These are phyloP conservation scores for Zygoascus ofunaensis DNA, from an alignment of 805 yeast species.

Conservation along the genomic window DNA sequence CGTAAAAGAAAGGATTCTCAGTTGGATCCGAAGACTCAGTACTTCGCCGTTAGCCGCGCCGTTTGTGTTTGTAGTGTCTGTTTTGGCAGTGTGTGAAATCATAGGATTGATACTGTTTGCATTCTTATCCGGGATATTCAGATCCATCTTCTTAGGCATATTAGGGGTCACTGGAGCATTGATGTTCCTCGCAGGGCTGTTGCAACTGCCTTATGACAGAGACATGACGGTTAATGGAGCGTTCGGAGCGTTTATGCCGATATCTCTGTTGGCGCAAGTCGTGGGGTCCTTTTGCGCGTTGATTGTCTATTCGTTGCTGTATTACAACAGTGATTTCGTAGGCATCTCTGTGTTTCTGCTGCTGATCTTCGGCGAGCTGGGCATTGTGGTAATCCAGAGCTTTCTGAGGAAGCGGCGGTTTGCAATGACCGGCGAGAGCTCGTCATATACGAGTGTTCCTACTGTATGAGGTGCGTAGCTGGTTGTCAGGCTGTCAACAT, in stretches of 20 bases:
- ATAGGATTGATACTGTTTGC: slow-evolving; percentile 1
- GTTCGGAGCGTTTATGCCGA: slow-evolving; percentile 15
- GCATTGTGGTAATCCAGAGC: neutral
- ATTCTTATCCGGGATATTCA: neutral
- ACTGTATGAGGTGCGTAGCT: too few species aligned
- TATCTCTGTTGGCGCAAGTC: slow-evolving; percentile 17
- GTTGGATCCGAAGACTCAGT: neutral
- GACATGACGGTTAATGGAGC: slow-evolving; percentile 3
- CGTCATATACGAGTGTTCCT: neutral
- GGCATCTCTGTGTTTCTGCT: slow-evolving; percentile 11
- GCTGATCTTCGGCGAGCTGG: slow-evolving; percentile 3
- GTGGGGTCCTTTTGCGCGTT: slow-evolving; percentile 15
- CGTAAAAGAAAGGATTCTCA: neutral
- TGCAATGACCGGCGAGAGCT: neutral
- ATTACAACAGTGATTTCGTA: slow-evolving; percentile 14
- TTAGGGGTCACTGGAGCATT: slow-evolving; percentile 10
- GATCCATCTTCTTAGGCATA: neutral
- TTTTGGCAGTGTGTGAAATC: neutral
- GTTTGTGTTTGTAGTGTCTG: neutral
- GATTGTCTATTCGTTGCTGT: slow-evolving; percentile 13
- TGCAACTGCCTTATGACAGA: slow-evolving; percentile 5
- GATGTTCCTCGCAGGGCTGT: slow-evolving; percentile 4
- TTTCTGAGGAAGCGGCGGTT: neutral
- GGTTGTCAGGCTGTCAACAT: too few species aligned
- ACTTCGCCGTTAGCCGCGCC: neutral